phyloP scores from a whole-genome alignment of 345 rosid genomes.

The Camelina sativa region DNA sequence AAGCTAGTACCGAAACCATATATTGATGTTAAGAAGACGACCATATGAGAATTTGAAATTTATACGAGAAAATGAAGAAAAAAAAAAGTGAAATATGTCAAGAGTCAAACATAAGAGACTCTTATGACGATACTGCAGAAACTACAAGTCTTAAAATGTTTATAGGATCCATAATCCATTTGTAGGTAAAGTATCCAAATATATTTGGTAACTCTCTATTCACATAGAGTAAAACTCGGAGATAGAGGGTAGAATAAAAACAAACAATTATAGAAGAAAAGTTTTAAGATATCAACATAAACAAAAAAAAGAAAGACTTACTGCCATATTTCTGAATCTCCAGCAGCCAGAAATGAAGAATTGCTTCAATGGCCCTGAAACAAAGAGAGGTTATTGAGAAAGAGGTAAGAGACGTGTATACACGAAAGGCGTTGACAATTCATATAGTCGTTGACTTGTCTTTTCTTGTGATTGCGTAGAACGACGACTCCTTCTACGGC shows the following conservation, averaged over 20 bases:
- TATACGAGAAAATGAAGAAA: background rate
- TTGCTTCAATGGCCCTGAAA: background rate
- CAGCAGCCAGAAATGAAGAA: slow-evolving; percentile 31
- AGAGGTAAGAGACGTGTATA: slow-evolving; percentile 36
- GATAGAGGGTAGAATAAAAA: background rate
- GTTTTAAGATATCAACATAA: background rate
- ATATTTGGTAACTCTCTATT: slow-evolving; percentile 4
- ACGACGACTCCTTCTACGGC: slow-evolving; percentile 32
- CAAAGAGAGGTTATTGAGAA: background rate
- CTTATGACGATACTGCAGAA: background rate
- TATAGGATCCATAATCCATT: background rate
- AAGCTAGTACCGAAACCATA: background rate
- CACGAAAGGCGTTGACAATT: slow-evolving; percentile 45
- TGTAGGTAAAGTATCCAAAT: background rate
- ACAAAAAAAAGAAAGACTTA: slow-evolving; percentile 12
- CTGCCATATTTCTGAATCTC: slow-evolving; percentile 38
- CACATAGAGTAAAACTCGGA: background rate
- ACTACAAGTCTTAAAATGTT: background rate
- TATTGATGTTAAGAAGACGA: background rate
- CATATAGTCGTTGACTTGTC: slow-evolving; percentile 25
- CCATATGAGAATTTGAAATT: background rate
- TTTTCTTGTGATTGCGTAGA: slow-evolving; percentile 17
- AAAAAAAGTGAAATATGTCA: background rate
- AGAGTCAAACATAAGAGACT: background rate
- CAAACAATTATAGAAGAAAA: background rate